phyloP scores from a whole-genome alignment of 2,329 filamentous ascomycete species.

The Scedosporium dehoogii region DNA sequence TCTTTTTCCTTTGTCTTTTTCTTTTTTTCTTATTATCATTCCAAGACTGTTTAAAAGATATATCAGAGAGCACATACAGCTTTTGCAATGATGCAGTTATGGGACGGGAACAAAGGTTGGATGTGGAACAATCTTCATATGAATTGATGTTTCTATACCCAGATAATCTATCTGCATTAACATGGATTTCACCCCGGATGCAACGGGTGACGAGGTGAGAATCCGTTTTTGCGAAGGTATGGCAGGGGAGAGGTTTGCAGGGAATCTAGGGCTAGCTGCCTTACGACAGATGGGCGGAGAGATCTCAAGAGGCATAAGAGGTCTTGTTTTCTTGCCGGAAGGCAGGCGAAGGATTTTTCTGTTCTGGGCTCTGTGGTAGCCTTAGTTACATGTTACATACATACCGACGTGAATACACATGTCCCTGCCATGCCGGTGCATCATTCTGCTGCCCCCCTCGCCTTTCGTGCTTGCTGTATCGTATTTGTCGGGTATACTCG shows the following conservation, averaged over 20 bases:
- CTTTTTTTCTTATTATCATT: constrained; percentile 9
- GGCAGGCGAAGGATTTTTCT: not conserved
- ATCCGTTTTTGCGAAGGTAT: not conserved
- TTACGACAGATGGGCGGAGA: too few relatives aligned
- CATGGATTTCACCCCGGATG: not conserved
- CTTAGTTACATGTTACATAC: not conserved
- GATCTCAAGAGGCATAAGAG: not conserved
- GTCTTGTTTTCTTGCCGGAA: not conserved
- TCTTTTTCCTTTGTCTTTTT: constrained; percentile 11
- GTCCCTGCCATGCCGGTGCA: not conserved
- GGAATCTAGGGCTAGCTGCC: not conserved
- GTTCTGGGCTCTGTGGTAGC: not conserved
- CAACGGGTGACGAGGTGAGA: not conserved
- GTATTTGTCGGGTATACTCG: not conserved
- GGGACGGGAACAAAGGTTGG: not conserved
- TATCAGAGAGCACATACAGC: not conserved
- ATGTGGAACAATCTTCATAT: not conserved
- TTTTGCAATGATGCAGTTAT: not conserved
- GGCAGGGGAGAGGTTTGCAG: not conserved
- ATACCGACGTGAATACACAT: not conserved
- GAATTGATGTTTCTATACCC: not conserved
- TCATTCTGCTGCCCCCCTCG: not conserved
- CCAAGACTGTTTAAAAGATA: not conserved
- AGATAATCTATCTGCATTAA: not conserved
- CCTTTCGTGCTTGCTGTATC: not conserved